Conservation (phyloP, 495 filamentous ascomycete species). For the Talaromyces adpressus region DNA sequence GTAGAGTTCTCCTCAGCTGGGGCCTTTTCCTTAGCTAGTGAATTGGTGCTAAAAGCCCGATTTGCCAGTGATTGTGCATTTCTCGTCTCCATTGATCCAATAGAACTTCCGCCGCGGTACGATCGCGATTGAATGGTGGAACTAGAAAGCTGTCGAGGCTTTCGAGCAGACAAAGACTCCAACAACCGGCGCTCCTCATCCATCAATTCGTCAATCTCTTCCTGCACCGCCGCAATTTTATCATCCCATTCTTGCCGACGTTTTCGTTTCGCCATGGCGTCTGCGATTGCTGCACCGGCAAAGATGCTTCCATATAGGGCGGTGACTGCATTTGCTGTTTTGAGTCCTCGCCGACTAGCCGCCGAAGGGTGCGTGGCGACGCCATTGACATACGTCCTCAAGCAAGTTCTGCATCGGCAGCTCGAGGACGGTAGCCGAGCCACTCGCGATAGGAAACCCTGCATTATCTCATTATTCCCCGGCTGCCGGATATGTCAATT, state of each 20-base stretch:
- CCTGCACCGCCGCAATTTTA: conserved; percentile 40
- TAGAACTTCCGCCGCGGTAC: conserved; percentile 15
- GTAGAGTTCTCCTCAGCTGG: neutral
- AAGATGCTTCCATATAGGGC: conserved; percentile 66
- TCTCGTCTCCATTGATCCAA: neutral
- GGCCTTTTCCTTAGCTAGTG: neutral
- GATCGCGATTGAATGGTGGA: conserved; percentile 18
- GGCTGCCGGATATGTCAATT: neutral
- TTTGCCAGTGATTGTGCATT: conserved; percentile 2
- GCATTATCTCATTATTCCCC: conserved; percentile 47
- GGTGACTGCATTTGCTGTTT: conserved; percentile 57
- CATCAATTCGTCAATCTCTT: conserved; percentile 34
- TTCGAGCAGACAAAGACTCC: conserved; percentile 21
- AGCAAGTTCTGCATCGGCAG: conserved; percentile 59
- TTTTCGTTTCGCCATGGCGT: conserved; percentile 55
- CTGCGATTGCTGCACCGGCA: conserved; percentile 60
- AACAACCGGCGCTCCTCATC: conserved; percentile 35
- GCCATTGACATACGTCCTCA: conserved; percentile 44
- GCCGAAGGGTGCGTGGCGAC: conserved; percentile 46
- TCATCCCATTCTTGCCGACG: conserved; percentile 59
- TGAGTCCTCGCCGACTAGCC: conserved; percentile 41
- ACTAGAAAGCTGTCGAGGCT: conserved; percentile 13
- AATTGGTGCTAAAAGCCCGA: neutral
- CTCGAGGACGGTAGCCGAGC: conserved; percentile 46
- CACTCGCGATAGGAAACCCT: conserved; percentile 63